These are phyloP conservation scores for Coleophoma cylindrospora DNA, from an alignment of 2,329 filamentous ascomycete species.

Conservation along the genomic window DNA sequence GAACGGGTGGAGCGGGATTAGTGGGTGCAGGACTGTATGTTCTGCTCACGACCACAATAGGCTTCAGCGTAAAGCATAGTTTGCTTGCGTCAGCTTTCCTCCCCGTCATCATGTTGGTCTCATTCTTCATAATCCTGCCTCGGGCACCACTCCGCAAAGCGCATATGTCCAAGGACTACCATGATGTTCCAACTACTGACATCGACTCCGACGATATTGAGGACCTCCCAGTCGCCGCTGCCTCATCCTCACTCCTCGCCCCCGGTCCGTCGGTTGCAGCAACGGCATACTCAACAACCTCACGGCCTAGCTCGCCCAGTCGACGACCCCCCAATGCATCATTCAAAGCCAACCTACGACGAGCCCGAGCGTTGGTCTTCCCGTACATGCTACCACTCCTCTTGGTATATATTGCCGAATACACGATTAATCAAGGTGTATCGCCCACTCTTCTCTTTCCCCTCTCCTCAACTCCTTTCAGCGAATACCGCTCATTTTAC, in stretches of 20 bases:
- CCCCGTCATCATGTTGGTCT: constrained; percentile 75
- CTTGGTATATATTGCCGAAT: constrained; percentile 92
- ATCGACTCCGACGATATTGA: constrained; percentile 30
- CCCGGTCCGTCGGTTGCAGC: constrained; percentile 36
- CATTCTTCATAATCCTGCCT: constrained; percentile 81
- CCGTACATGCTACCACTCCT: constrained; percentile 86
- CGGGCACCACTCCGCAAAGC: constrained; percentile 54
- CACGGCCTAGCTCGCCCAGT: not conserved
- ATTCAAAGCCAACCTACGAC: constrained; percentile 52
- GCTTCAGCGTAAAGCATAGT: constrained; percentile 68
- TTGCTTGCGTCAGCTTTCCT: constrained; percentile 74
- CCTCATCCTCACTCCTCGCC: constrained; percentile 44
- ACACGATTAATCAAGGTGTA: constrained; percentile 95
- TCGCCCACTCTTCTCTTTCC: constrained; percentile 87
- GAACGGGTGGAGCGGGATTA: constrained; percentile 84
- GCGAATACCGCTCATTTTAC: constrained; percentile 81
- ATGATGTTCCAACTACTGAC: constrained; percentile 35
- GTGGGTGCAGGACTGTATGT: constrained; percentile 87
- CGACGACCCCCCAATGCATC: constrained; percentile 6
- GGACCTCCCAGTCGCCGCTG: constrained; percentile 31
- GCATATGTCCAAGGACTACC: constrained; percentile 44
- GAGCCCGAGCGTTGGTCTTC: constrained; percentile 66
- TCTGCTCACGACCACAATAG: constrained; percentile 73
- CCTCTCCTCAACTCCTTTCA: constrained; percentile 69
- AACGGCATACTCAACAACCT: constrained; percentile 31